These are phyloP conservation scores for Dictyostelium brefeldianum DNA, from an alignment of 78 protist genomes.

Conservation along the genomic window DNA sequence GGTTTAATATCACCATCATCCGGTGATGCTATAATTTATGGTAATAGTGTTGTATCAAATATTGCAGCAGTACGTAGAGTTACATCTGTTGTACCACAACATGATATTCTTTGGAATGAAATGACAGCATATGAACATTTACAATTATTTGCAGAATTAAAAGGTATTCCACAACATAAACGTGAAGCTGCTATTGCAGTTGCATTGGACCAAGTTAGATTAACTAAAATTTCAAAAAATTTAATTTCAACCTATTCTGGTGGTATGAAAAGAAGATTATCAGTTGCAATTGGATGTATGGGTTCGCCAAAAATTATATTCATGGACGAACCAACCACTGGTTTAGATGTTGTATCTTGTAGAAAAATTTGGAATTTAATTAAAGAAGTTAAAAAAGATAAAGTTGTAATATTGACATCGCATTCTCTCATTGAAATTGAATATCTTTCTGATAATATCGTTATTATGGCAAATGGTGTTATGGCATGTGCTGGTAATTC, in stretches of 20 bases:
- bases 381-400: conserved; percentile 21
- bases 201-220: conserved; percentile 26
- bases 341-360: conserved; percentile 77
- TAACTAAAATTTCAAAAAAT: conserved; percentile 19
- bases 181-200: conserved; percentile 8
- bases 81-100: conserved; percentile 79
- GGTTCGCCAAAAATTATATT: conserved; percentile 86
- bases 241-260: conserved; percentile 59
- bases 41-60: conserved; percentile 46
- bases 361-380: conserved; percentile 86
- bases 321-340: conserved; percentile 93
- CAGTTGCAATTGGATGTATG: conserved; percentile 85
- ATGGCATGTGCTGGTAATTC: conserved; percentile 91
- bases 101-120: conserved; percentile 74
- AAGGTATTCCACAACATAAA: conserved; percentile 49
- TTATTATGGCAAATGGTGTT: conserved; percentile 93
- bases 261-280: conserved; percentile 76
- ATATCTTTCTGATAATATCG: conserved; percentile 94
- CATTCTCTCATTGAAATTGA: conserved; percentile 88
- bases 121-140: conserved; percentile 82
- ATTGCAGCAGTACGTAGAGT: conserved; percentile 45
- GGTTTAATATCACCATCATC: conserved; percentile 83
- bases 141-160: conserved; percentile 62
- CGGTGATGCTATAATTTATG: conserved; percentile 75
- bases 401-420: conserved; percentile 88